These are phyloP conservation scores for Eremothecium cymbalariae DNA, from an alignment of 1,139 yeast species.

Conservation along the genomic window DNA sequence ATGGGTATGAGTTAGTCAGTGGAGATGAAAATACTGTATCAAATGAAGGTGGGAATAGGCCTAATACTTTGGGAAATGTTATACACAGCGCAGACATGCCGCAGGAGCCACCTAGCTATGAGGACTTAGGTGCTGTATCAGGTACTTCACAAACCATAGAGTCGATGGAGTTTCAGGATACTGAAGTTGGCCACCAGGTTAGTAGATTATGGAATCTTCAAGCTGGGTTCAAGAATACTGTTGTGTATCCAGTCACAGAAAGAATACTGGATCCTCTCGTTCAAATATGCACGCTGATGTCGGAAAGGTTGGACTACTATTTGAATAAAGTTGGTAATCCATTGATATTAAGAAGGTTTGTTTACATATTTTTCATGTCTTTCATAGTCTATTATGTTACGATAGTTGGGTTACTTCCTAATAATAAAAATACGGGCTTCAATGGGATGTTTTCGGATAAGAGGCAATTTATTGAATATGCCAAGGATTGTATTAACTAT, in stretches of 20 bases:
- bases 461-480: constrained; percentile 40
- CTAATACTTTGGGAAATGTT: no score
- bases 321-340: constrained; percentile 75
- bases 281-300: constrained; percentile 28
- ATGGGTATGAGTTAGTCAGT: no score
- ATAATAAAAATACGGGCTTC: constrained; percentile 41
- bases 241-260: constrained; percentile 21
- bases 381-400: constrained; percentile 50
- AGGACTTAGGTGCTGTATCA: constrained; percentile 1
- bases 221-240: constrained; percentile 12
- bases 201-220: constrained; percentile 16
- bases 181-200: neutral
- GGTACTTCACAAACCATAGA: neutral
- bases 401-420: constrained; percentile 42
- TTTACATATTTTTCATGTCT: constrained; percentile 61
- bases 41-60: no score
- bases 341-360: constrained; percentile 64
- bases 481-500: constrained; percentile 45
- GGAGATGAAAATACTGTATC: no score
- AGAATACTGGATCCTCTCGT: constrained; percentile 25
- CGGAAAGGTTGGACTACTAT: constrained; percentile 44
- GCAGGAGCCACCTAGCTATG: constrained; percentile 17
- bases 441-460: constrained; percentile 60
- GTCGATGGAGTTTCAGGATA: constrained; percentile 10
- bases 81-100: no score